A percentile compares a stretch with the other conserved stretches of the same genome.
Evolutionary conservation across 306 rosid species (phyloP).

Genomic region (Lathyrus tuberosus): DNA sequence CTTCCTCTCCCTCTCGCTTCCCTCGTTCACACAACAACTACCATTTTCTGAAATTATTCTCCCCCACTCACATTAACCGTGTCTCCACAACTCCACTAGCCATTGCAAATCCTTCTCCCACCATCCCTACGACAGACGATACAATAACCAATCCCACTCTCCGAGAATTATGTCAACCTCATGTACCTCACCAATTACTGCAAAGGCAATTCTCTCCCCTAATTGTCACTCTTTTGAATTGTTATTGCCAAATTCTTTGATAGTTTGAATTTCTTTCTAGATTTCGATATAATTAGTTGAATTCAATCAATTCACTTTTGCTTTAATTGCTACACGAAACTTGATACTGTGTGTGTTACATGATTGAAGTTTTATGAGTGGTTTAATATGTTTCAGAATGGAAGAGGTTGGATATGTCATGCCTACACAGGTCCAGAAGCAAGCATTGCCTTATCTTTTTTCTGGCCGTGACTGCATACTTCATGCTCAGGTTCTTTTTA

Average conservation of each 20-base stretch:
- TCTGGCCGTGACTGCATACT: constrained; percentile 79
- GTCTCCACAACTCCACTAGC: constrained; percentile 46
- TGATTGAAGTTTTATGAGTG: constrained; percentile 5
- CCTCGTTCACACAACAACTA: constrained; percentile 22
- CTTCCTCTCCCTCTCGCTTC: background rate
- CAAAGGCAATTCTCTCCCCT: constrained; percentile 46
- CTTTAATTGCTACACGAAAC: no score
- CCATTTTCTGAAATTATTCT: constrained; percentile 27
- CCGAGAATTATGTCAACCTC: constrained; percentile 56
- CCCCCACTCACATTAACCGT: constrained; percentile 9
- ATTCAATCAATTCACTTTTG: no score
- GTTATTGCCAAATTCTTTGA: background rate
- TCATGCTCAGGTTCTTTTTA: constrained; percentile 79
- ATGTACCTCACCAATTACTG: constrained; percentile 63
- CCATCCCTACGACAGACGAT: constrained; percentile 27
- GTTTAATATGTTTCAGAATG: constrained; percentile 50
- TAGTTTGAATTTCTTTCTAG: background rate
- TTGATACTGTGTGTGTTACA: background rate
- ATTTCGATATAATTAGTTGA: no score
- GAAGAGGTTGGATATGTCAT: constrained; percentile 78
- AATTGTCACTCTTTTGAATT: background rate
- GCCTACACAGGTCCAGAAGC: constrained; percentile 74
- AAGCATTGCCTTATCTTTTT: constrained; percentile 73
- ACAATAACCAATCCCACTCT: constrained; percentile 47
- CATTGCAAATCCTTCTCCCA: constrained; percentile 42